A percentile compares a stretch with the other conserved stretches of the same genome.
Conservation (phyloP, 495 filamentous ascomycete genomes). For the Cercophora samala region DNA sequence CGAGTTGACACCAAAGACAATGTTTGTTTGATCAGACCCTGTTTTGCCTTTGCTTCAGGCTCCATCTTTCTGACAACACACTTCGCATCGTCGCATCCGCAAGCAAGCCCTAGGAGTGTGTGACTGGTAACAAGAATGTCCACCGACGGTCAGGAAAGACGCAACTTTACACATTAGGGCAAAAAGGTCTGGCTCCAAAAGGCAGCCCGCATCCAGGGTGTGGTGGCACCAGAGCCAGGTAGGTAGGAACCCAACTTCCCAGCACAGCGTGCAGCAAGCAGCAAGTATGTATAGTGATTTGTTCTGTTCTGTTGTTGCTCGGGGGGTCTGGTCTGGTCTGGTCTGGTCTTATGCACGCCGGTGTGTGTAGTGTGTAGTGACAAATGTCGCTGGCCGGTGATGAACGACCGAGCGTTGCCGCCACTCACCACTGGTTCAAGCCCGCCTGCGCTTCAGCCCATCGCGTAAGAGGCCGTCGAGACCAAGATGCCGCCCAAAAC, state of each 20-base stretch:
- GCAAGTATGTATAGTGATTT: neutral
- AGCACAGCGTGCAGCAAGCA: neutral
- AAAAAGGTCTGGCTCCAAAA: neutral
- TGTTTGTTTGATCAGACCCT: neutral
- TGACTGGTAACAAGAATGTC: neutral
- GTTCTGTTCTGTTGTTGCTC: neutral
- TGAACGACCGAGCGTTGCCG: conserved; percentile 4
- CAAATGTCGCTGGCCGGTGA: conserved; percentile 3
- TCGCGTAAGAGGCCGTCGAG: neutral
- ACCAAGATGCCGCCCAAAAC: too few species aligned
- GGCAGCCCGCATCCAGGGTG: conserved; percentile 14
- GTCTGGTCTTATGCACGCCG: too few species aligned
- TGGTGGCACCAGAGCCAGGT: conserved; percentile 13
- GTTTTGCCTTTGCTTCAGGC: neutral
- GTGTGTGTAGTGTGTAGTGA: neutral
- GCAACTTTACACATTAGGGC: neutral
- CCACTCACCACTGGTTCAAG: neutral
- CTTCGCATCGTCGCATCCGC: neutral
- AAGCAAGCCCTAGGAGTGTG: neutral
- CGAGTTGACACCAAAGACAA: neutral
- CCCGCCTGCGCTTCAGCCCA: neutral
- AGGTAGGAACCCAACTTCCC: too few species aligned
- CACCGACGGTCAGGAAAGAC: neutral
- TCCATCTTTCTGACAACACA: neutral
- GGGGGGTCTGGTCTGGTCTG: too few species aligned